Evolutionary conservation across 2,329 filamentous ascomycete species (phyloP).

Genomic region (Colletotrichum sp.): DNA sequence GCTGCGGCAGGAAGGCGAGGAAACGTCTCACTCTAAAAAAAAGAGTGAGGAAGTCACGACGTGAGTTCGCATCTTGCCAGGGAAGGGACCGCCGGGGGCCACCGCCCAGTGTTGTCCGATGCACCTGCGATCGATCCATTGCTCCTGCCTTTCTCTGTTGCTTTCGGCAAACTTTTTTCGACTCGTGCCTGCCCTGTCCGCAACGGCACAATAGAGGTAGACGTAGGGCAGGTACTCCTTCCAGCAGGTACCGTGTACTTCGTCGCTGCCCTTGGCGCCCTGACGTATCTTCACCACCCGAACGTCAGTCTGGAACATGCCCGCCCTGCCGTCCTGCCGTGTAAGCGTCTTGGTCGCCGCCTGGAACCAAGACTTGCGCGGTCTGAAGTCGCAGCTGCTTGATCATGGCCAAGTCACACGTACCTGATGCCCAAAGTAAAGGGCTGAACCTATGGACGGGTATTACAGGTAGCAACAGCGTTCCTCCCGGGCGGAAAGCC

Average conservation of each 20-base stretch:
- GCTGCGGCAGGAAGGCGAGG: neutral
- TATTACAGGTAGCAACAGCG: neutral
- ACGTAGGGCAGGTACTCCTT: neutral
- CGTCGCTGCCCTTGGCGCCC: neutral
- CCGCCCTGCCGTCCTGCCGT: neutral
- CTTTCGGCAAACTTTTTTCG: neutral
- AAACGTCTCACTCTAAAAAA: neutral
- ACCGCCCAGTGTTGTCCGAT: neutral
- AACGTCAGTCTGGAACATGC: neutral
- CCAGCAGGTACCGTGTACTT: neutral
- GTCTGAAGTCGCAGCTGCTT: neutral
- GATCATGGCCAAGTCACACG: neutral
- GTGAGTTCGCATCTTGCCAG: neutral
- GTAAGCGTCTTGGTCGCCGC: constrained; percentile 2
- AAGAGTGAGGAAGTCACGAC: neutral
- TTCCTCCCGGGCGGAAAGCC: neutral
- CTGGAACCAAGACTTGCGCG: neutral
- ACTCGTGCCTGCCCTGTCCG: neutral
- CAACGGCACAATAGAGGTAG: neutral
- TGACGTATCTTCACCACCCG: neutral
- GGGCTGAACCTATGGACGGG: neutral
- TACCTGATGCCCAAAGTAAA: neutral
- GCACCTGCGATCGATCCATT: constrained; percentile 1
- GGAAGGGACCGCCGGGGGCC: neutral
- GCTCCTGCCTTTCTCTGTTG: neutral